A percentile compares a stretch with the other conserved stretches of the same genome.
These are phyloP conservation scores for Magnusiomyces tetraspermus DNA, from an alignment of 1,139 yeast species.

Conservation along the genomic window DNA sequence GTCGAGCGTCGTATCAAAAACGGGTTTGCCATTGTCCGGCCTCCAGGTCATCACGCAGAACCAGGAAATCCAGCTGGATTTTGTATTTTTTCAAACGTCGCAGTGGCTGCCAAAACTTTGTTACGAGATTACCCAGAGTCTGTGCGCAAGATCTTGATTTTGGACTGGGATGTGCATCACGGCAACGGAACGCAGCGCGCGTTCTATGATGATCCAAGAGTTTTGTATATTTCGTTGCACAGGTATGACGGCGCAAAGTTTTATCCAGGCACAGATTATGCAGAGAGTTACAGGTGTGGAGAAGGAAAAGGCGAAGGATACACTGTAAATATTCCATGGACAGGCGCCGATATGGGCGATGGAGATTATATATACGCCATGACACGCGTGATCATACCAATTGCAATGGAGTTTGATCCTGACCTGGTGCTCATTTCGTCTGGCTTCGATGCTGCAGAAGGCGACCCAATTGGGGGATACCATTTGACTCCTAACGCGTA, in stretches of 20 bases:
- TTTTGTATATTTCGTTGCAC: slow-evolving; percentile 78
- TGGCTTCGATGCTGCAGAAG: slow-evolving; percentile 98
- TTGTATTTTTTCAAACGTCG: slow-evolving; percentile 91
- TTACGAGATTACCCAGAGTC: slow-evolving; percentile 78
- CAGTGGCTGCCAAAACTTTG: slow-evolving; percentile 89
- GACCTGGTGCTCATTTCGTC: slow-evolving; percentile 88
- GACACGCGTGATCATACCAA: slow-evolving; percentile 77
- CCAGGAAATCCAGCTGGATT: slow-evolving; percentile 97
- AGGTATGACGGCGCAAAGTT: slow-evolving; percentile 86
- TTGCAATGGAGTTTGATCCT: slow-evolving; percentile 82
- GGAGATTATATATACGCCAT: slow-evolving; percentile 94
- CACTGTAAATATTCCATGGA: slow-evolving; percentile 90
- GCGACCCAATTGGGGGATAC: slow-evolving; percentile 96
- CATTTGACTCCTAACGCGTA: slow-evolving; percentile 94
- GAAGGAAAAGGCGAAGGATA: slow-evolving; percentile 80
- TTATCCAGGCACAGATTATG: slow-evolving; percentile 85
- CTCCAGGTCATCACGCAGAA: slow-evolving; percentile 99
- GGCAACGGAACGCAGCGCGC: slow-evolving; percentile 98
- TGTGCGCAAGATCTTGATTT: slow-evolving; percentile 68
- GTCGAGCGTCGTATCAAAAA: slow-evolving; percentile 88
- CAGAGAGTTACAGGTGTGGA: slow-evolving; percentile 73
- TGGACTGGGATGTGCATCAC: slow-evolving; percentile 98
- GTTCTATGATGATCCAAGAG: slow-evolving; percentile 80
- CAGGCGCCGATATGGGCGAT: slow-evolving; percentile 85
- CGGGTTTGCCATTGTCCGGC: slow-evolving; percentile 89